phyloP scores from a whole-genome alignment of 495 filamentous ascomycete species.

The Xylaria cubensis region DNA sequence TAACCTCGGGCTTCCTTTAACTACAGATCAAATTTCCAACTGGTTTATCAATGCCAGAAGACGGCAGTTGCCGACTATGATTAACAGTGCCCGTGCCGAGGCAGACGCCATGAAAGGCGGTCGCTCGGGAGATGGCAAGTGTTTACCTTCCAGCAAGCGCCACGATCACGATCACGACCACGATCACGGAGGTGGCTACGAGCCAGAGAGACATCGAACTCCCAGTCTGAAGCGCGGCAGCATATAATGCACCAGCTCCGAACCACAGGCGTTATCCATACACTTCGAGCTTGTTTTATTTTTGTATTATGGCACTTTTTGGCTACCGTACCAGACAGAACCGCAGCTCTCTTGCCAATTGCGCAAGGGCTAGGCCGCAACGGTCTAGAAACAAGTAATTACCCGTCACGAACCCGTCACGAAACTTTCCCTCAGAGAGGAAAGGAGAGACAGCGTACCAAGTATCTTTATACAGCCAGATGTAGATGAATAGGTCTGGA shows the following conservation, averaged over 20 bases:
- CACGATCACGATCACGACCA: slow-evolving; percentile 43
- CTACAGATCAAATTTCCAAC: slow-evolving; percentile 76
- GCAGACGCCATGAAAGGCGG: slow-evolving; percentile 39
- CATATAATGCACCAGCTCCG: slow-evolving; percentile 18
- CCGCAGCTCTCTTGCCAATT: background rate
- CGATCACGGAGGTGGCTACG: slow-evolving; percentile 34
- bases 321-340: background rate
- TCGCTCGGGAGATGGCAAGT: slow-evolving; percentile 33
- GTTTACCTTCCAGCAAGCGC: slow-evolving; percentile 31
- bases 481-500: background rate
- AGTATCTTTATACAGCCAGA: background rate
- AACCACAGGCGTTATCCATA: background rate
- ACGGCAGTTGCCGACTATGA: slow-evolving; percentile 73
- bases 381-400: background rate
- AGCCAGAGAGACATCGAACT: slow-evolving; percentile 28
- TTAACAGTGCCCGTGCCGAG: slow-evolving; percentile 58
- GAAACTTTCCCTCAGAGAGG: background rate
- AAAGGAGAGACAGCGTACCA: background rate
- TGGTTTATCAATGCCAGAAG: slow-evolving; percentile 95
- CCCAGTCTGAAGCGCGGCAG: slow-evolving; percentile 31
- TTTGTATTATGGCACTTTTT: background rate
- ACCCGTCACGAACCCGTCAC: background rate
- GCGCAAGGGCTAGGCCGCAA: background rate
- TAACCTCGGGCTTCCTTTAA: slow-evolving; percentile 22
- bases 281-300: background rate